Percentiles rank a stretch among this genome's conserved stretches.
Conservation (phyloP, 495 filamentous ascomycete species). For the Penicillium odoratum region DNA sequence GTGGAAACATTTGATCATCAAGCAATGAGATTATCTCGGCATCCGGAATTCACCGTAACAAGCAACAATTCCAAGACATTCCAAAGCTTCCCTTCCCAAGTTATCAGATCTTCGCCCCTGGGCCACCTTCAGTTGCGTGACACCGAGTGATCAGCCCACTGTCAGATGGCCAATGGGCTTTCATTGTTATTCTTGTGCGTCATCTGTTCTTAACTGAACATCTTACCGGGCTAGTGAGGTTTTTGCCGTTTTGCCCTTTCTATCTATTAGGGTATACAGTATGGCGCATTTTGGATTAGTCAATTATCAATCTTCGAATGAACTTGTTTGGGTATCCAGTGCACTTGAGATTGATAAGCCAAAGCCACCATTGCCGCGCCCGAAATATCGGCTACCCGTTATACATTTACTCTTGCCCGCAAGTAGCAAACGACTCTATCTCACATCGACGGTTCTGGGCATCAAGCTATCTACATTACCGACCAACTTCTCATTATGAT, state of each 20-base stretch:
- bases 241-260: background rate
- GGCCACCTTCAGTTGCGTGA: background rate
- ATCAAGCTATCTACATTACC: too few species aligned
- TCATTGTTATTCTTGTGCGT: background rate
- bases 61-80: slow-evolving; percentile 1
- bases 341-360: background rate
- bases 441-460: too few species aligned
- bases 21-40: background rate
- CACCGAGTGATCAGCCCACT: background rate
- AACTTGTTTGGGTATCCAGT: background rate
- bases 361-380: background rate
- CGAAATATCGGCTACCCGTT: background rate
- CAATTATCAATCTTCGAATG: background rate
- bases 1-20: background rate
- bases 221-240: background rate
- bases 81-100: background rate
- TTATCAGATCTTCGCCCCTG: slow-evolving; percentile 6
- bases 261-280: background rate
- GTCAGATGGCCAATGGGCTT: background rate
- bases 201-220: background rate
- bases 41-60: background rate
- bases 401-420: background rate
- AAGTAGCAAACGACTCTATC: background rate
- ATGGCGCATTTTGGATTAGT: background rate
- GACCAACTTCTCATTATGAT: too few species aligned